A percentile compares a stretch with the other conserved stretches of the same genome.
These are phyloP conservation scores for Fagopyrum tataricum DNA, from an alignment of 148 eudicot genomes.

Conservation along the genomic window DNA sequence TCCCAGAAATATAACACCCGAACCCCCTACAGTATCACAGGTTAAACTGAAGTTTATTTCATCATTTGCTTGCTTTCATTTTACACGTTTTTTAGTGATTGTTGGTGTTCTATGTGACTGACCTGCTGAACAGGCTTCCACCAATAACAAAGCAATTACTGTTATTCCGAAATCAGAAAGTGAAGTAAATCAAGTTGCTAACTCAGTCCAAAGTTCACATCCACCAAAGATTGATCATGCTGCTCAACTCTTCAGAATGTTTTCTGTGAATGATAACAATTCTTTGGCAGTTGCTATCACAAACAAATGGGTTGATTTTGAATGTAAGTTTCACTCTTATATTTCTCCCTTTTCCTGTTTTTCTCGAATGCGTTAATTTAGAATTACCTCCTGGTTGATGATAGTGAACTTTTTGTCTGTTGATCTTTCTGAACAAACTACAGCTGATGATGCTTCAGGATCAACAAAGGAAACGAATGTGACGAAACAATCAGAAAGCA, in stretches of 20 bases:
- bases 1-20: slow-evolving; percentile 6
- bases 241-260: slow-evolving; percentile 40
- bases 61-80: too few relatives aligned
- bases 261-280: slow-evolving; percentile 25
- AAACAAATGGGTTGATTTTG: slow-evolving; percentile 28
- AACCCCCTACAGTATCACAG: slow-evolving; percentile 21
- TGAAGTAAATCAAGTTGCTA: slow-evolving; percentile 13
- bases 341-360: too few relatives aligned
- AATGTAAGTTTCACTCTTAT: slow-evolving; percentile 26
- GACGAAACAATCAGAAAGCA: slow-evolving; percentile 13
- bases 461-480: slow-evolving; percentile 16
- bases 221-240: slow-evolving; percentile 40
- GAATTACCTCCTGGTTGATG: neutral
- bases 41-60: slow-evolving; percentile 16
- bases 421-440: slow-evolving; percentile 11
- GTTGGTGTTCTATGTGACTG: slow-evolving; percentile 8
- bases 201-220: neutral
- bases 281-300: slow-evolving; percentile 25
- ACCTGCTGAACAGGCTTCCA: slow-evolving; percentile 25
- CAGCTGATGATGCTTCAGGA: slow-evolving; percentile 31
- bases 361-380: too few relatives aligned
- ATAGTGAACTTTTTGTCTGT: neutral
- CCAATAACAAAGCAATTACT: slow-evolving; percentile 15
- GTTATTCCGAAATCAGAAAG: slow-evolving; percentile 18
- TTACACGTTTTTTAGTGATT: too few relatives aligned